A percentile compares a stretch with the other conserved stretches of the same genome.
These are phyloP conservation scores for Hyphochytrium catenoides DNA, from an alignment of 352 stramenopile genomes.

Conservation along the genomic window DNA sequence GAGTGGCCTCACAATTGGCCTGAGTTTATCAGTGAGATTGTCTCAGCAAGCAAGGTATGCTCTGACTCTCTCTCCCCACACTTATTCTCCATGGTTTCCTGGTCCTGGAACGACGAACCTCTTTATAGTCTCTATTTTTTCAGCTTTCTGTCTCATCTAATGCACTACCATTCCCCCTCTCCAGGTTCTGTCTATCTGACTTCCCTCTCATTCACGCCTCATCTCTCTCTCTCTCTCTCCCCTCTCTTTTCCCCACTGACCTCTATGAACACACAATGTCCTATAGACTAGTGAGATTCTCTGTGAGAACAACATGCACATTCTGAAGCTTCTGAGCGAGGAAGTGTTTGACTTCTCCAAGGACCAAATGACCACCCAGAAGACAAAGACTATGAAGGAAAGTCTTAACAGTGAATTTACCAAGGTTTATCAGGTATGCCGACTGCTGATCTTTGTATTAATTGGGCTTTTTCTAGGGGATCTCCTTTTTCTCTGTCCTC, in stretches of 20 bases:
- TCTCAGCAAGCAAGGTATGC: conserved; percentile 65
- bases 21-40: conserved; percentile 90
- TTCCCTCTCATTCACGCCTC: too few relatives aligned
- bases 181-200: too few relatives aligned
- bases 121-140: too few relatives aligned
- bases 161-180: too few relatives aligned
- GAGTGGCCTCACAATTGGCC: conserved; percentile 99
- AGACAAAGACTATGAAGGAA: conserved; percentile 94
- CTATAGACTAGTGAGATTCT: conserved; percentile 81
- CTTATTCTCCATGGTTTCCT: too few relatives aligned
- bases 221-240: too few relatives aligned
- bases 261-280: too few relatives aligned
- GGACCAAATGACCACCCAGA: conserved; percentile 91
- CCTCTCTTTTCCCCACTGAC: too few relatives aligned
- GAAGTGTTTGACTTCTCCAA: conserved; percentile 98
- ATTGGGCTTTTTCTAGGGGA: conserved; percentile 6
- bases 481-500: conserved; percentile 4
- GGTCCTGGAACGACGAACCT: too few relatives aligned
- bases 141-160: too few relatives aligned
- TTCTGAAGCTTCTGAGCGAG: conserved; percentile 95
- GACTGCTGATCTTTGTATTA: conserved; percentile 1
- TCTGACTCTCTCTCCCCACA: too few relatives aligned
- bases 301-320: conserved; percentile 99
- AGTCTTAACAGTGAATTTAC: conserved; percentile 93
- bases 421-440: conserved; percentile 74